Evolutionary conservation across 352 stramenopile genomes (phyloP), one percentile per base, ranked within the genome.

Genomic region (Phytopythium oedochilum): DNA sequence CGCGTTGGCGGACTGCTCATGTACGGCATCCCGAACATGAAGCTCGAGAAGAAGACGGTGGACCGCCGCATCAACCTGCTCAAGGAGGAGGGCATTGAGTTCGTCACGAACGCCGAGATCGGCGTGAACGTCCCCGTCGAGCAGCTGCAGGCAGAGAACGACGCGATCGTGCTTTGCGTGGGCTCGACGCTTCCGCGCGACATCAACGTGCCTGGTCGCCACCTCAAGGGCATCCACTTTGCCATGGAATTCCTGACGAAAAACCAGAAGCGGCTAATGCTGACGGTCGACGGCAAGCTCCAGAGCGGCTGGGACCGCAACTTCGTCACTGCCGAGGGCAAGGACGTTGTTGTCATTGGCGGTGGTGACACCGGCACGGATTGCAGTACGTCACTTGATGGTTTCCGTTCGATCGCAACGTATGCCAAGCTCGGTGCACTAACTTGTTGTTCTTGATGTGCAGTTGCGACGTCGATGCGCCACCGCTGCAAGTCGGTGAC

Each of bases 11-110:
- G 96, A 6, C 71, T 99, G 39, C 77, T 99, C 48, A 98, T 98
- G 91, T 99, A 99, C 66, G 96, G 96, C 42, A 99, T 99, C 66
- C 96, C 96, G 22, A 99, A 99, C 78, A 98, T 98, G 94, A 99
- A 99, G 77, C 75, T 99, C 7, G 95, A 98, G 57, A 99, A 99
- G 80, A 93, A 97, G 61, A 98, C 86, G 18, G 95, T 99, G 10
- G 85, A 97, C 61, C 89, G 96, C 40, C 87, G 96, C 48, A 87
- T 99, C 9, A 85, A 98, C 66, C 68, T 99, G 29, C 79, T 99
- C 18, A 77, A 71, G 7, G 86, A 98, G 50, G 96, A 99, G 70
- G 96, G 96, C 51, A 98, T 99, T 66, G 88, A 97, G 68, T 99
- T 99, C 74, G 83, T 98, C 9, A 98, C 92, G 0, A 98, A 98